Conservation (phyloP, 768 basidiomycete genomes). For the Boletus patriciae region DNA sequence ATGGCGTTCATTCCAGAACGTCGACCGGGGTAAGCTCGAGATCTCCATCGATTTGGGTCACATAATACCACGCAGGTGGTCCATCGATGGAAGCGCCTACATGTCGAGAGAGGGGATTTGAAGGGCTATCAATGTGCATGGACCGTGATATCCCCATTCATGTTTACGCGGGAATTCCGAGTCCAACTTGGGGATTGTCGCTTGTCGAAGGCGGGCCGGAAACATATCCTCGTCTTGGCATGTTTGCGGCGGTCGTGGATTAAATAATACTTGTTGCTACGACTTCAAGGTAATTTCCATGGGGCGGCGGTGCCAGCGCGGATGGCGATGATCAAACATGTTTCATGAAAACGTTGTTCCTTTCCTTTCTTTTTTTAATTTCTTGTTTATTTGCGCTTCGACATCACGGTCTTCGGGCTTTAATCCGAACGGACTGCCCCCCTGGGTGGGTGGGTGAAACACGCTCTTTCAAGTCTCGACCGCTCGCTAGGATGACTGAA, state of each 20-base stretch:
- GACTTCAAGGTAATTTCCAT: background rate
- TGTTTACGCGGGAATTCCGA: background rate
- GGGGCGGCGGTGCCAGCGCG: background rate
- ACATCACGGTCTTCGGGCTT: background rate
- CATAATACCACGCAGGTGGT: too few relatives aligned
- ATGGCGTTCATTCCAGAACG: background rate
- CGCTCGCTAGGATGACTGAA: background rate
- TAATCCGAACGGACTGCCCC: background rate
- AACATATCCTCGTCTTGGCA: background rate
- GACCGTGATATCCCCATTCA: background rate
- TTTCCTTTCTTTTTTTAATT: background rate
- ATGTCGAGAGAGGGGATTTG: background rate
- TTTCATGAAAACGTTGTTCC: background rate
- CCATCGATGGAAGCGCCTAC: background rate
- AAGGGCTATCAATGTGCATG: background rate
- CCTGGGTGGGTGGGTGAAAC: slow-evolving; percentile 1
- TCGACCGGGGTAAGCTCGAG: background rate
- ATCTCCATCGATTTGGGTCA: background rate
- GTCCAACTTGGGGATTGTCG: background rate
- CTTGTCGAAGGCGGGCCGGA: background rate
- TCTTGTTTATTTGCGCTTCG: background rate
- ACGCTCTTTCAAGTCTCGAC: background rate
- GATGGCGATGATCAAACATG: background rate
- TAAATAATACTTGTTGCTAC: background rate
- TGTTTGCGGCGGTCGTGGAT: background rate